Evolutionary conservation across 1,284 basidiomycete genomes (phyloP).

Genomic region (Ustilago loliicola): DNA sequence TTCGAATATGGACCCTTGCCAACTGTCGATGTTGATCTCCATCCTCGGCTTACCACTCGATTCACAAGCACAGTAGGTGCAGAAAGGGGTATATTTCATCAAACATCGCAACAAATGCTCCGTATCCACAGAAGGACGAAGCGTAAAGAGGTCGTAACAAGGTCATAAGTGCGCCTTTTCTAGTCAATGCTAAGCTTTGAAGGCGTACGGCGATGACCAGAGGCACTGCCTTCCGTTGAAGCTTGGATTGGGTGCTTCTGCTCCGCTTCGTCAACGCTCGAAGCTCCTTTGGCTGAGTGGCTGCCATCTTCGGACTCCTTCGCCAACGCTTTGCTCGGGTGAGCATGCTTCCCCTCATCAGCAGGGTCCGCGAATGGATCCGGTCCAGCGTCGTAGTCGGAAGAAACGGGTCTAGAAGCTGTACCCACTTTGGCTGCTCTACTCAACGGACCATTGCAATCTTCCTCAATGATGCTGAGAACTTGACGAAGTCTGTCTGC

Average conservation of each 20-base stretch:
- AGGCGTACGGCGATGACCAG: constrained; percentile 22
- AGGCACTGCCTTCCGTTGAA: constrained; percentile 7
- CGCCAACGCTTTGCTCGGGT: neutral
- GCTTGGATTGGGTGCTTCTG: neutral
- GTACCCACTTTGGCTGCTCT: constrained; percentile 14
- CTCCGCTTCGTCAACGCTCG: neutral
- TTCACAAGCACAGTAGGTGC: too few species aligned
- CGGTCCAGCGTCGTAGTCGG: constrained; percentile 37
- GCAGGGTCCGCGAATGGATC: constrained; percentile 32
- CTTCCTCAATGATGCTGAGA: constrained; percentile 56
- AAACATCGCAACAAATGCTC: neutral
- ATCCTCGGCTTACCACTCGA: neutral
- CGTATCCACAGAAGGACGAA: neutral
- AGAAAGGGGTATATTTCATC: constrained; percentile 9
- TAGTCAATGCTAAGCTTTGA: constrained; percentile 39
- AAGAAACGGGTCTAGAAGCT: constrained; percentile 24
- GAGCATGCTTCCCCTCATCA: too few species aligned
- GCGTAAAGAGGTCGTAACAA: constrained; percentile 12
- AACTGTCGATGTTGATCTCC: neutral
- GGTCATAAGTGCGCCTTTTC: neutral
- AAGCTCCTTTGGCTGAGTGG: neutral
- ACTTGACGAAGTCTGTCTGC: constrained; percentile 43
- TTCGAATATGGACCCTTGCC: too few species aligned
- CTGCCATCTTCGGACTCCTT: neutral
- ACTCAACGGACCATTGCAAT: constrained; percentile 29